Base-by-base conservation (phyloP, 371 early-diverging fungal genomes). In the Mucor velutinosus region DNA sequence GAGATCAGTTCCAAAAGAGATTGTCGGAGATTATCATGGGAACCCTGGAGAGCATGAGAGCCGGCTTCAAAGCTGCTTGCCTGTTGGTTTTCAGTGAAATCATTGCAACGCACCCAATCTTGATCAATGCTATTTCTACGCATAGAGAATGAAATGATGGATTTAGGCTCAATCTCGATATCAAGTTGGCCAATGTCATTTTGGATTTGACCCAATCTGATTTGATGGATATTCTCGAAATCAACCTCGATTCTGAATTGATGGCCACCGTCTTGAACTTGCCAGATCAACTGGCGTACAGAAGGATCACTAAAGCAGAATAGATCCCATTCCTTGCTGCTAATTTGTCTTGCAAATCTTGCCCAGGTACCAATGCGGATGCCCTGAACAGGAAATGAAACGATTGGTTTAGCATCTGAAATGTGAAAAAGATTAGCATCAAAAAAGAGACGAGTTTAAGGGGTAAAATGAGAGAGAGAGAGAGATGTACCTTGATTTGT, bases 21-120 rank as follows among this genome's bases (percentile, higher is more conserved):
- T 29, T 72, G 76, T 11, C 65, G 59, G 2, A 80, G 64, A 12
- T 53, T 39, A 27, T 74, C 78, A 60, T 77, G 71, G 12, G 56
- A 32, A 21, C 72, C 74, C 58, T 74, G 64, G 21, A 74, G 60
- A 5, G 47, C 41, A 65, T 74, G 74, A 8, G 62, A 30, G 1
- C 66, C 45, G 4, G 45, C 19, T 8, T 65, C 67, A 57, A 53
- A 51, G 0, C 35, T 53, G 21, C 68, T 74, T 29, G 78, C 76
- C 58, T 80, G 78, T 47, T 68, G 76, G 64, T 77, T 70, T 69
- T 80, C 80, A 6, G 80, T 74, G 60, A 80, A 80, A 39, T 80
- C 80, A 15, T 66, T 70, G 58, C 80, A 80, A 21, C 72, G 74
- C 6, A 77, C 69, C 80, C 80, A 80, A 12, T 80, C 76, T 27